These are phyloP conservation scores for Rubia yunnanensis DNA, from an alignment of 257 asterid species.

Conservation along the genomic window DNA sequence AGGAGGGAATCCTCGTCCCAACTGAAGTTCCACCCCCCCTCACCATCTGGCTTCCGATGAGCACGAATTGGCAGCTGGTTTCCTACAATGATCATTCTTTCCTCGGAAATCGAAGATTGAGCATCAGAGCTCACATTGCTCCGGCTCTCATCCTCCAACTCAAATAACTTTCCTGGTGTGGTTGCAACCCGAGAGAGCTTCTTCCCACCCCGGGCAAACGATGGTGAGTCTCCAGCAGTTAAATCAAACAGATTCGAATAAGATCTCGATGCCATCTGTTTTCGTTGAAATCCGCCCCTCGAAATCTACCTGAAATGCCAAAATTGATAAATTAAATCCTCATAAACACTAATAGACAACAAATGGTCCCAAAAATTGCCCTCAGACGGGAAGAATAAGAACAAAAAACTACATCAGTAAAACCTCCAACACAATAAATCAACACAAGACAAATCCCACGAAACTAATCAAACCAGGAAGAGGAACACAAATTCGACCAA, in stretches of 20 bases:
- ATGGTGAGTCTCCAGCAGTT: conserved; percentile 50
- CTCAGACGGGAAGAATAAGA: background rate
- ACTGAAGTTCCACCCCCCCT: conserved; percentile 53
- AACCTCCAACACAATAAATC: background rate
- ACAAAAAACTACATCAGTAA: background rate
- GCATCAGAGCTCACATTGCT: conserved; percentile 64
- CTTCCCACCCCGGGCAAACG: conserved; percentile 48
- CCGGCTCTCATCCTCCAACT: conserved; percentile 64
- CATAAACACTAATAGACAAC: conserved; percentile 1
- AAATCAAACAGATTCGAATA: conserved; percentile 81
- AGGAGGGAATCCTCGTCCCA: conserved; percentile 92
- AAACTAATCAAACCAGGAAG: background rate
- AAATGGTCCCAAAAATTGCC: background rate
- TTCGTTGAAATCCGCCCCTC: background rate
- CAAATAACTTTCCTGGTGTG: conserved; percentile 66
- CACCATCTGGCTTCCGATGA: conserved; percentile 32
- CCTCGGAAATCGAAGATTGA: conserved; percentile 66
- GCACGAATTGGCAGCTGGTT: conserved; percentile 78
- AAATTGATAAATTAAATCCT: background rate
- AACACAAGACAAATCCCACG: background rate
- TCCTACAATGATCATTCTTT: conserved; percentile 68
- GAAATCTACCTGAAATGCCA: background rate
- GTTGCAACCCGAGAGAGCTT: conserved; percentile 64
- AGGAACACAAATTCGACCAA: background rate
- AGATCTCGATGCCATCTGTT: conserved; percentile 65